Base-by-base conservation (phyloP, 2,329 filamentous ascomycete genomes). In the Chrysoporthe cubensis region DNA sequence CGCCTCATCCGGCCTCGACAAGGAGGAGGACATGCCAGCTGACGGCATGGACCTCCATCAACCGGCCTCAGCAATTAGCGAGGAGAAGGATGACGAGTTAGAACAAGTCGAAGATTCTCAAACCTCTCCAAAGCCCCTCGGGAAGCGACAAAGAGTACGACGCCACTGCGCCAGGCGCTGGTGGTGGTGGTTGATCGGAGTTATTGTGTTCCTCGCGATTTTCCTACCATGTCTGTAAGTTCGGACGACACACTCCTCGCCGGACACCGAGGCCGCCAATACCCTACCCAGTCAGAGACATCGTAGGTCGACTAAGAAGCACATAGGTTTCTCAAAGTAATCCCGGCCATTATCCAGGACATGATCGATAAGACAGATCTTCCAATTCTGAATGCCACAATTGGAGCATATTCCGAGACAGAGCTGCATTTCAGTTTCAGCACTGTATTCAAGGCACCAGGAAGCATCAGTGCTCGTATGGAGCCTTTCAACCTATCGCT, bases 331-430 rank as follows among this genome's bases (percentile, higher is more conserved):
- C 43, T 65, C 42, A 50, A 59, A n/a, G 59, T 65, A 4, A 59
- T 59, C 7, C 63, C 63, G 34, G 63, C 63, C 5, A 40, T 58
- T 6, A 46, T 65, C 16, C 63, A 65, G 42, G 43, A 65, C 26
- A 58, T 59, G 42, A 65, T 65, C 42, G 21, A 65, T 40, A 65
- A 65, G 44, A 52, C 48, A 42, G 54, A 59, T n/a, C 42, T 65
- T 3, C 63, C 63, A 3, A 46, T 65, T 32, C 26, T 59, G 9
- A 44, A 65, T 42, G 63, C 63, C 32, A 58, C 44, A n/a, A 65
- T 65, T 7, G 63, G 63, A 18, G 63, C 63, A 34, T 50, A 59
- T 34, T 65, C 63, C 26, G 63, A 59, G 54, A 65, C 63, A 26
- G 63, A 65, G 18, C 6, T 65, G 42, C 43, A 44, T 4, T 65